A percentile compares a stretch with the other conserved stretches of the same genome.
phyloP scores from a whole-genome alignment of 768 basidiomycete genomes.

The Suillus subalutaceus region DNA sequence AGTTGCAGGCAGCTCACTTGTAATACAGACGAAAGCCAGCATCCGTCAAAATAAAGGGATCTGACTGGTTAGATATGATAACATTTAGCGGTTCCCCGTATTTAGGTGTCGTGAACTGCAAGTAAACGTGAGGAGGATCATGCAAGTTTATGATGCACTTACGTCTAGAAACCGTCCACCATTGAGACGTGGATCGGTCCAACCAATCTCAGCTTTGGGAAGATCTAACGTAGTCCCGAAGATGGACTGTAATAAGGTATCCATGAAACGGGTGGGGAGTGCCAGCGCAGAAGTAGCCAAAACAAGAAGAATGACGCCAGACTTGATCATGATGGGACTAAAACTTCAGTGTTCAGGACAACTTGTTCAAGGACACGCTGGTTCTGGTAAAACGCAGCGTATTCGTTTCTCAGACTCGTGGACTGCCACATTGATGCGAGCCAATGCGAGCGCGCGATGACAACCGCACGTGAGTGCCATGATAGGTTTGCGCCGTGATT shows the following conservation, averaged over 20 bases:
- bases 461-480: not conserved
- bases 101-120: constrained; percentile 63
- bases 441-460: not conserved
- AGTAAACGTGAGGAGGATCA: not conserved
- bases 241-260: constrained; percentile 1
- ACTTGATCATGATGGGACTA: constrained; percentile 2
- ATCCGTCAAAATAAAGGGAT: constrained; percentile 80
- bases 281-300: not conserved
- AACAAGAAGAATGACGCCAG: not conserved
- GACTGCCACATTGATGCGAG: not conserved
- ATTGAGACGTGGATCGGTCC: constrained; percentile 69
- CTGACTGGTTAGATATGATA: constrained; percentile 77
- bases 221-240: not conserved
- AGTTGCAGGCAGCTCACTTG: constrained; percentile 45
- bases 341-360: not conserved
- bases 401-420: not conserved
- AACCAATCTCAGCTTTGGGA: constrained; percentile 40
- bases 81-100: constrained; percentile 85
- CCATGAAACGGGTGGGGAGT: constrained; percentile 2
- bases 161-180: constrained; percentile 83
- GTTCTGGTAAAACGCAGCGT: constrained; percentile 3
- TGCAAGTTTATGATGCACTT: constrained; percentile 25
- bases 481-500: not conserved
- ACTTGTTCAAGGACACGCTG: not conserved
- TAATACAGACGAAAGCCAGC: constrained; percentile 69